Evolutionary conservation across 257 asterid species (phyloP).

Genomic region (Euphrasia confusa): DNA sequence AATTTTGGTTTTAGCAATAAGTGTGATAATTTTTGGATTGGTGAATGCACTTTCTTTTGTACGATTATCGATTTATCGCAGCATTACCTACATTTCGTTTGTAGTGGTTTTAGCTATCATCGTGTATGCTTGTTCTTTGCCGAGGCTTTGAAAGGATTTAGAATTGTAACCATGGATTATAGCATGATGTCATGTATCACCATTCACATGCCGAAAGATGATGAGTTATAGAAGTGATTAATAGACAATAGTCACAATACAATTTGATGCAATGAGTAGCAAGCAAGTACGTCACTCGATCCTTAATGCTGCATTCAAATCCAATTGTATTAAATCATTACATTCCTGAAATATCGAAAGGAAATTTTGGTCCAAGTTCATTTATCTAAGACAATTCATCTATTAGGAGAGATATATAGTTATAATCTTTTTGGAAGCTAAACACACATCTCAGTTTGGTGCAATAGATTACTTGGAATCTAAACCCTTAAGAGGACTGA

Average conservation of each 20-base stretch:
- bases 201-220: too few species aligned
- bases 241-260: slow-evolving; percentile 24
- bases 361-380: slow-evolving; percentile 16
- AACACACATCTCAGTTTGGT: slow-evolving; percentile 50
- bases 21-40: not conserved
- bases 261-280: slow-evolving; percentile 77
- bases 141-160: not conserved
- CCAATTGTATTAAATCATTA: not conserved
- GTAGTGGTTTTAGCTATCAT: not conserved
- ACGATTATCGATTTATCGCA: too few species aligned
- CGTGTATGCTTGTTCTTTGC: not conserved
- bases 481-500: slow-evolving; percentile 77
- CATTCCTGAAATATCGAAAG: slow-evolving; percentile 6
- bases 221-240: slow-evolving; percentile 1
- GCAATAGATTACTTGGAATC: slow-evolving; percentile 51
- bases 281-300: slow-evolving; percentile 37
- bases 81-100: too few species aligned
- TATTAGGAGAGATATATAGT: slow-evolving; percentile 5
- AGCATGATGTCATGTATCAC: too few species aligned
- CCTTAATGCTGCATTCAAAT: slow-evolving; percentile 14
- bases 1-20: slow-evolving; percentile 1
- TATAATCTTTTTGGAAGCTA: slow-evolving; percentile 20
- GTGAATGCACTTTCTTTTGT: not conserved
- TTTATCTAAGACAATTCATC: not conserved
- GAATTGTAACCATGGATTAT: too few species aligned